Conservation (phyloP, 2,329 filamentous ascomycete species). For the Ophiostoma quercus region DNA sequence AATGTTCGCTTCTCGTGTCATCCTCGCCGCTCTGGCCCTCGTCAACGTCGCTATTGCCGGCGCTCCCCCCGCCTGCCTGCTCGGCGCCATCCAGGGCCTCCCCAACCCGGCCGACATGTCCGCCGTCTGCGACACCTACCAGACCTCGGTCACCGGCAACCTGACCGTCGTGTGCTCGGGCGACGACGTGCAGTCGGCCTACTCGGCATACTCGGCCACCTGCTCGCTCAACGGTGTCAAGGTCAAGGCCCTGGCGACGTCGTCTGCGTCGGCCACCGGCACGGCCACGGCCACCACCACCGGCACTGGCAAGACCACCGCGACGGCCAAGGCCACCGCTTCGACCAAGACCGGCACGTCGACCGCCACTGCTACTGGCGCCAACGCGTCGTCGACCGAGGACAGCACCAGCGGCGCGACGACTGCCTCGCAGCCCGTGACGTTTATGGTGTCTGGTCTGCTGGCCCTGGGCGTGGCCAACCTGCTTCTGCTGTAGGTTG, state of each 20-base stretch:
- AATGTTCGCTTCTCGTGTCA: constrained; percentile 11
- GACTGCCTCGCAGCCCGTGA: constrained; percentile 5
- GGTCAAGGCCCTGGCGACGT: constrained; percentile 18
- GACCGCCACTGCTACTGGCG: constrained; percentile 5
- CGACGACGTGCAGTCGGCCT: constrained; percentile 20
- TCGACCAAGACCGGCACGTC: constrained; percentile 9
- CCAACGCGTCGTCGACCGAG: constrained; percentile 11
- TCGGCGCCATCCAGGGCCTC: constrained; percentile 22
- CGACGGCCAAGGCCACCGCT: constrained; percentile 9
- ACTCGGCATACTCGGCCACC: constrained; percentile 20
- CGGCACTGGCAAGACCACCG: constrained; percentile 12
- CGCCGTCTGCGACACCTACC: constrained; percentile 18
- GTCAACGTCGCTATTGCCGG: neutral
- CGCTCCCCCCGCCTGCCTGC: constrained; percentile 22
- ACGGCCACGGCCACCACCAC: neutral
- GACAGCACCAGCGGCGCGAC: constrained; percentile 15
- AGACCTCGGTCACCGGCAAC: constrained; percentile 20
- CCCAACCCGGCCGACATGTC: constrained; percentile 22
- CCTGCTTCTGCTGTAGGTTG: constrained; percentile 14
- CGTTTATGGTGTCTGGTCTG: constrained; percentile 18
- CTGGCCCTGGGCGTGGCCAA: constrained; percentile 14
- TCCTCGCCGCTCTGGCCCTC: constrained; percentile 16
- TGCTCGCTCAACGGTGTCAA: constrained; percentile 19
- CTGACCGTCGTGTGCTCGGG: constrained; percentile 19
- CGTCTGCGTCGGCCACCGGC: constrained; percentile 14